These are phyloP conservation scores for Verticillium isaacii DNA, from an alignment of 2,329 filamentous ascomycete species.

Conservation along the genomic window DNA sequence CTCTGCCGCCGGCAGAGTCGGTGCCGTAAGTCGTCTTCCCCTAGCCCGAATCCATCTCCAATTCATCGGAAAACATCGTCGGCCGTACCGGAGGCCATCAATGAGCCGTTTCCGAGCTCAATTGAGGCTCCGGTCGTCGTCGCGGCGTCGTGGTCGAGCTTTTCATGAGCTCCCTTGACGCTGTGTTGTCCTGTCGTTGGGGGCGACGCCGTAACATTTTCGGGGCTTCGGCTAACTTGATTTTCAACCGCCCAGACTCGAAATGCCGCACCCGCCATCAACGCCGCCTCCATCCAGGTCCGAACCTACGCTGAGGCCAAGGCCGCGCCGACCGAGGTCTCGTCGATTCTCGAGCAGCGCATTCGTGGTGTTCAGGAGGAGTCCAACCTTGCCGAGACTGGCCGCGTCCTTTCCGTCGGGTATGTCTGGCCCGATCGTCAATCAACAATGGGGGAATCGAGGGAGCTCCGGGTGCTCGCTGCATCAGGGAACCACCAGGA, in stretches of 20 bases:
- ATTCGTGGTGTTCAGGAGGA: slow-evolving; percentile 99
- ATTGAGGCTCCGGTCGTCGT: slow-evolving; percentile 23
- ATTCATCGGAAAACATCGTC: slow-evolving; percentile 40
- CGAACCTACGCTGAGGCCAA: slow-evolving; percentile 94
- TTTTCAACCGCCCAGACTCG: slow-evolving; percentile 65
- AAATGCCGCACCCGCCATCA: slow-evolving; percentile 74
- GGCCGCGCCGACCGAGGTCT: slow-evolving; percentile 95
- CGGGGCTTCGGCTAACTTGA: slow-evolving; percentile 50
- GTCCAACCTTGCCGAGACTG: slow-evolving; percentile 93
- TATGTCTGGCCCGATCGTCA: slow-evolving; percentile 51
- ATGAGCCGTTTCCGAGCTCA: slow-evolving; percentile 26
- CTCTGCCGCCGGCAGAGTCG: slow-evolving; percentile 86
- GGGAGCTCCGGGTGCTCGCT: neutral
- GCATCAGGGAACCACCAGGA: neutral
- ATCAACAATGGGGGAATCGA: neutral
- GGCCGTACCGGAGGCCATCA: slow-evolving; percentile 31
- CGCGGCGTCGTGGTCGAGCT: slow-evolving; percentile 17
- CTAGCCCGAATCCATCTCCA: slow-evolving; percentile 33
- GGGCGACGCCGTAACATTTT: slow-evolving; percentile 25
- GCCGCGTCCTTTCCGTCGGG: slow-evolving; percentile 97
- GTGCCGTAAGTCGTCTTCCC: slow-evolving; percentile 72
- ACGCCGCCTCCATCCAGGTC: slow-evolving; percentile 64
- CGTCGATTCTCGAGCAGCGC: slow-evolving; percentile 98
- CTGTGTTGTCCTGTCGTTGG: slow-evolving; percentile 20
- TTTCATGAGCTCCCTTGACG: slow-evolving; percentile 28